Percentiles rank a stretch among this genome's conserved stretches.
phyloP scores from a whole-genome alignment of 2,329 filamentous ascomycete species.

The Alternaria burnsii region DNA sequence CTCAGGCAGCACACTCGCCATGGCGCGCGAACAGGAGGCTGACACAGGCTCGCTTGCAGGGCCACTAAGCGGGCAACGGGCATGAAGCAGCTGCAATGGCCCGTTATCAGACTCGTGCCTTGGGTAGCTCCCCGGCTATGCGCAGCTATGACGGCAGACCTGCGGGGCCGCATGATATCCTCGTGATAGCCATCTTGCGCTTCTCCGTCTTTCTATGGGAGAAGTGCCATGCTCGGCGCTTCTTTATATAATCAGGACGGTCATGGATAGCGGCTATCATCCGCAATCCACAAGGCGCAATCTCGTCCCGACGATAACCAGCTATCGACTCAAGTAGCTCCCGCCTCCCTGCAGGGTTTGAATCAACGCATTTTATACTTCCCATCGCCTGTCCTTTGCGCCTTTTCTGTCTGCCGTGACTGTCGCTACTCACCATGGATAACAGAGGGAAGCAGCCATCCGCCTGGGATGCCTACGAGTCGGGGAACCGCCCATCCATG shows the following conservation, averaged over 20 bases:
- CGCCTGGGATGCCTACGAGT: slow-evolving; percentile 58
- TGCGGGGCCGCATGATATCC: slow-evolving; percentile 17
- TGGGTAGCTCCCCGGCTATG: slow-evolving; percentile 10
- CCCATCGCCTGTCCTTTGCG: slow-evolving; percentile 13
- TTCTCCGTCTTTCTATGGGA: slow-evolving; percentile 16
- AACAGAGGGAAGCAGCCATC: slow-evolving; percentile 54
- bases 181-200: slow-evolving; percentile 18
- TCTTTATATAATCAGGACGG: slow-evolving; percentile 22
- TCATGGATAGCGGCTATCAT: slow-evolving; percentile 18
- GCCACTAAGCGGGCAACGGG: slow-evolving; percentile 24
- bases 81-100: slow-evolving; percentile 5
- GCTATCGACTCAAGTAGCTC: slow-evolving; percentile 40
- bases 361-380: slow-evolving; percentile 31
- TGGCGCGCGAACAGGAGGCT: slow-evolving; percentile 1
- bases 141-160: slow-evolving; percentile 20
- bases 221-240: slow-evolving; percentile 22
- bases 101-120: slow-evolving; percentile 13
- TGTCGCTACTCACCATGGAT: slow-evolving; percentile 42
- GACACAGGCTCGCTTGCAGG: slow-evolving; percentile 24
- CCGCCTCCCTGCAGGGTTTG: slow-evolving; percentile 41
- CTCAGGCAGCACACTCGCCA: neutral
- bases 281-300: slow-evolving; percentile 27
- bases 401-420: slow-evolving; percentile 2
- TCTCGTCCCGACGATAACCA: slow-evolving; percentile 42
- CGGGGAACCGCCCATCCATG: slow-evolving; percentile 52